phyloP scores from a whole-genome alignment of 176 grass and related monocot species.

The Aegilops umbellulata region DNA sequence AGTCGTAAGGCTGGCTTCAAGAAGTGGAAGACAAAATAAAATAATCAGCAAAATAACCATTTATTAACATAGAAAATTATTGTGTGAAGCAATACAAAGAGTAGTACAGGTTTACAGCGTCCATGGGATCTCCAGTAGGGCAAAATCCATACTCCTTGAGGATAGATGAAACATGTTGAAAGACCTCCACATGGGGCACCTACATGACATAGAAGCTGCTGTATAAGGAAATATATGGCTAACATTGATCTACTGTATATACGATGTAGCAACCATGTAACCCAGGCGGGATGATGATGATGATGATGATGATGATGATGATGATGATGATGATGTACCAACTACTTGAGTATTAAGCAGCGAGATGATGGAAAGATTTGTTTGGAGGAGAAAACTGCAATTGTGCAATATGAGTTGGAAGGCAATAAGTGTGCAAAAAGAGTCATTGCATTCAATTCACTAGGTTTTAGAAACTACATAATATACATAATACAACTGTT shows the following conservation, averaged over 20 bases:
- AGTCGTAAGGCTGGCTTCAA: conserved; percentile 17
- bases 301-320: too few relatives aligned
- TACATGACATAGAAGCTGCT: conserved; percentile 7
- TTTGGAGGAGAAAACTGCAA: background rate
- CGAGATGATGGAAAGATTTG: background rate
- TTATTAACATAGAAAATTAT: background rate
- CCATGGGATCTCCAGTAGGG: background rate
- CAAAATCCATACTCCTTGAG: conserved; percentile 13
- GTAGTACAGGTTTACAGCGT: background rate
- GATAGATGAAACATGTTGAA: conserved; percentile 15
- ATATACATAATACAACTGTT: too few relatives aligned
- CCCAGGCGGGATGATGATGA: too few relatives aligned
- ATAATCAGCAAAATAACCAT: background rate
- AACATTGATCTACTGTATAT: background rate
- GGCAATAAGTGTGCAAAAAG: too few relatives aligned
- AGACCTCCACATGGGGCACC: conserved; percentile 9
- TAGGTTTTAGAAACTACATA: too few relatives aligned
- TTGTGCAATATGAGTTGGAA: too few relatives aligned
- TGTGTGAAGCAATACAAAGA: background rate
- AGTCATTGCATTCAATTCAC: too few relatives aligned
- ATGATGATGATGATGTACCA: too few relatives aligned
- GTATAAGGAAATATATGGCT: background rate
- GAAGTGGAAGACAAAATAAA: background rate
- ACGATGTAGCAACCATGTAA: background rate
- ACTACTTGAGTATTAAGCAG: too few relatives aligned